Base-by-base conservation (phyloP, 2,329 filamentous ascomycete genomes). In the Colletotrichum magnum region DNA sequence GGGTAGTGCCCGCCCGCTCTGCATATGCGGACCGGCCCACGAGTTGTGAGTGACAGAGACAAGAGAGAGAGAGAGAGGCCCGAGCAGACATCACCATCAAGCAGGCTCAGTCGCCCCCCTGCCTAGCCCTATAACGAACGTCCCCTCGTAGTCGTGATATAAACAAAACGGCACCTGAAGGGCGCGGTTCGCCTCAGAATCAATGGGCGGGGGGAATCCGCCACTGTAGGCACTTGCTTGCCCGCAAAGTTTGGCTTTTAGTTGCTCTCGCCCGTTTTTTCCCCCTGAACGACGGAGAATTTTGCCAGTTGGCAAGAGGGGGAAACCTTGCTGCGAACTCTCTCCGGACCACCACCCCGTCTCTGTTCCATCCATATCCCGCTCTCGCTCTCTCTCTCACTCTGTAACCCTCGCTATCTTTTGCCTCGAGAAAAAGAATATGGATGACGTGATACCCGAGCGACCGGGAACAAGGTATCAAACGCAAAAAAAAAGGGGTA, bases 381-480 rank as follows among this genome's bases (percentile, higher is more conserved):
- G 21, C 21, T 24, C 21, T 24, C 21, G 21, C 21, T 24, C 3
- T 24, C 18, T 24, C 21, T 24, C 21, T 24, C 2, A 3, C 21
- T 24, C 21, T 24, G 21, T 4, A 2, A 2, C 21, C 32, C 7
- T 36, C 32, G 32, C 32, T 36, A 36, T 36, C 32, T 43, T 43
- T n/a, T 43, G 41, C 41, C 41, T 43, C 13, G 6, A 43, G 2
- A 43, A 43, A 6, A 43, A n/a, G 36, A 45, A 18, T 13, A 58
- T 36, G 60, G 21, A 54, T 68, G 61, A 68, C 61, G 66, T 54
- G 61, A 65, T 58, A 59, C 41, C 66, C 66, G 66, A 53, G 48
- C 54, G 59, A 65, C 61, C 48, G 65, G 65, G 41, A 58, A 52
- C 64, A 64, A 58, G 59, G 52, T 10, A 54, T 36, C 21, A 62